These are phyloP conservation scores for Peniophora sp. DNA, from an alignment of 1,284 basidiomycete species.

Conservation along the genomic window DNA sequence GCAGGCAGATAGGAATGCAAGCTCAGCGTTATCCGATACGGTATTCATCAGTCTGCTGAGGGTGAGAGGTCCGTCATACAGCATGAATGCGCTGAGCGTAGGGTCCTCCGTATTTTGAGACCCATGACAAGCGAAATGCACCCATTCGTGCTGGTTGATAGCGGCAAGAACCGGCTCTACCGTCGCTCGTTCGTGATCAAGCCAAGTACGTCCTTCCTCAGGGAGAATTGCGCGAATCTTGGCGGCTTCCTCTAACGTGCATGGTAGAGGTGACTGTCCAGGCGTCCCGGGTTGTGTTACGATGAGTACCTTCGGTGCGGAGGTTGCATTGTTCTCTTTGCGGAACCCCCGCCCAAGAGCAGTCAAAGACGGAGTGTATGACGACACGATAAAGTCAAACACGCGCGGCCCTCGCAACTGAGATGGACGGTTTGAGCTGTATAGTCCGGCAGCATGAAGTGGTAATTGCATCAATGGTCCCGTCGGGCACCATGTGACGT, in stretches of 20 bases:
- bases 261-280: neutral
- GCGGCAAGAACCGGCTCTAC: neutral
- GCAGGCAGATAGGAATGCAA: constrained; percentile 18
- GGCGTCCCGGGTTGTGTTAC: constrained; percentile 3
- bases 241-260: constrained; percentile 1
- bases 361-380: constrained; percentile 15
- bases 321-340: neutral
- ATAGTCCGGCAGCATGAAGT: constrained; percentile 15
- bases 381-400: constrained; percentile 14
- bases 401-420: neutral
- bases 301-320: neutral
- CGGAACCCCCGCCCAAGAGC: neutral
- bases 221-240: constrained; percentile 4
- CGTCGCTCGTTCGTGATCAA: constrained; percentile 9
- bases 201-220: constrained; percentile 9
- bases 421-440: neutral
- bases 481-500: constrained; percentile 16
- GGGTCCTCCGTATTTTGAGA: neutral
- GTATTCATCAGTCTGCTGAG: neutral
- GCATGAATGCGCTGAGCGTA: constrained; percentile 1
- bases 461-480: constrained; percentile 14
- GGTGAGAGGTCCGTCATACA: neutral
- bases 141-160: neutral
- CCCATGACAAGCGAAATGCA: constrained; percentile 4
- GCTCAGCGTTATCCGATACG: neutral